Conservation (phyloP, 2,329 filamentous ascomycete species). For the Calonectria crousiana region DNA sequence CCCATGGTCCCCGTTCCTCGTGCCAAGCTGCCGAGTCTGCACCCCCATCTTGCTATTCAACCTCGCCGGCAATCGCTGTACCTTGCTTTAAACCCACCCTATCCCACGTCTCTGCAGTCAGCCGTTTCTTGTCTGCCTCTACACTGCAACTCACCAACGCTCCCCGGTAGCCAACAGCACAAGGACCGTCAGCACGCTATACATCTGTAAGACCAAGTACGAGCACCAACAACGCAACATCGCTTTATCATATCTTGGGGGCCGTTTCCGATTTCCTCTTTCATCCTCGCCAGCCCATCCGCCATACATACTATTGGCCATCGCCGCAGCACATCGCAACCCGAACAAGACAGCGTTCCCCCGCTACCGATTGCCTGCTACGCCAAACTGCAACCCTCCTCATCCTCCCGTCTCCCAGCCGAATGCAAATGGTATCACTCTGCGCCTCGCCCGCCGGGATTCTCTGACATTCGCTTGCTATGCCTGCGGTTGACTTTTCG, state of each 20-base stretch:
- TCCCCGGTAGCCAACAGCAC: background rate
- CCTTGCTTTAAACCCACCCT: slow-evolving; percentile 15
- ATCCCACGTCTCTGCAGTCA: slow-evolving; percentile 12
- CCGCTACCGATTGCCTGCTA: background rate
- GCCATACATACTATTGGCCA: background rate
- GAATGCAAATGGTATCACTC: slow-evolving; percentile 22
- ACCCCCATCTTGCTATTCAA: slow-evolving; percentile 7
- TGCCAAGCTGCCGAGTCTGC: background rate
- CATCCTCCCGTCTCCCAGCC: slow-evolving; percentile 9
- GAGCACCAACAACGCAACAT: background rate
- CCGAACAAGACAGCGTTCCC: background rate
- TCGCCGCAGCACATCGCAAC: background rate
- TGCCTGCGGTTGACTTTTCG: background rate
- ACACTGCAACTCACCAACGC: background rate
- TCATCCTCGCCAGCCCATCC: background rate
- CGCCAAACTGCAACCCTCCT: background rate
- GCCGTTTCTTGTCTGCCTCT: slow-evolving; percentile 8
- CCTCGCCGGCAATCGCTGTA: background rate
- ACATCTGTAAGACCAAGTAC: background rate
- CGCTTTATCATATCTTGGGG: background rate
- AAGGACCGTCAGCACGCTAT: background rate
- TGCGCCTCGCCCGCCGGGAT: slow-evolving; percentile 6
- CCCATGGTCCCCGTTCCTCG: slow-evolving; percentile 3
- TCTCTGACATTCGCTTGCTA: slow-evolving; percentile 3
- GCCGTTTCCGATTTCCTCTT: slow-evolving; percentile 5